Evolutionary conservation across 331 rosid species (phyloP), one percentile per base, ranked within the genome.

Genomic region (Phaseolus coccineus): DNA sequence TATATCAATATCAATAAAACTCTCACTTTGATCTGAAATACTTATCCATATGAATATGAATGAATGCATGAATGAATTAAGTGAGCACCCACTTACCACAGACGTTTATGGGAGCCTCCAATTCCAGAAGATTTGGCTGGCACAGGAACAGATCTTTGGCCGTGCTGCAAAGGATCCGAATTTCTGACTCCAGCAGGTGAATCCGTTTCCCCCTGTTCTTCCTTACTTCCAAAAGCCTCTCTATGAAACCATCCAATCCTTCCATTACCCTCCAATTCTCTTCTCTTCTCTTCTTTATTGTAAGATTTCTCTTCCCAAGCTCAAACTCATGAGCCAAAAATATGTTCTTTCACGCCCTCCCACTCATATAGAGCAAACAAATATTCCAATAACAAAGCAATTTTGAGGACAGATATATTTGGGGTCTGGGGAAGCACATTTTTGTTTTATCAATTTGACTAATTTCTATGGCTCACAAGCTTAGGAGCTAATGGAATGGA

Each of bases 21-120:
- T 19, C 22, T 19, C 22, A 19, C 22, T 19, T 19, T 19, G 22
- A 19, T 19, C 22, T 19, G 22, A 19, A 19, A 19, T 19, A 19
- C 22, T 19, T 19, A 19, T 19, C 22, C 22, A 19, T 19, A 19
- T 19, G 22, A 19, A 19, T 7, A 7, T 35, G 44, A 39, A 39
- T 39, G 10, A 39, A 39, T 6, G 40, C 10, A 39, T 39, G 10
- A 39, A 7, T 6, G 2, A 6, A 39, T 7, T 0, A 35, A 28
- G 2, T 33, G 3, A 5, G 0, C 6, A 35, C 4, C 7, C 1
- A 62, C 35, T 31, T 25, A 77, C 97, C 97, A 52, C 97, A 93
- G 40, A 93, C 86, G 81, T 93, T 89, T 24, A 93, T 90, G 14
- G 97, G 97, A 72, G 97, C 97, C 84, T 88, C 88, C 74, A 93